phyloP scores from a whole-genome alignment of 2,329 filamentous ascomycete species.

The Colletotrichum filicis region DNA sequence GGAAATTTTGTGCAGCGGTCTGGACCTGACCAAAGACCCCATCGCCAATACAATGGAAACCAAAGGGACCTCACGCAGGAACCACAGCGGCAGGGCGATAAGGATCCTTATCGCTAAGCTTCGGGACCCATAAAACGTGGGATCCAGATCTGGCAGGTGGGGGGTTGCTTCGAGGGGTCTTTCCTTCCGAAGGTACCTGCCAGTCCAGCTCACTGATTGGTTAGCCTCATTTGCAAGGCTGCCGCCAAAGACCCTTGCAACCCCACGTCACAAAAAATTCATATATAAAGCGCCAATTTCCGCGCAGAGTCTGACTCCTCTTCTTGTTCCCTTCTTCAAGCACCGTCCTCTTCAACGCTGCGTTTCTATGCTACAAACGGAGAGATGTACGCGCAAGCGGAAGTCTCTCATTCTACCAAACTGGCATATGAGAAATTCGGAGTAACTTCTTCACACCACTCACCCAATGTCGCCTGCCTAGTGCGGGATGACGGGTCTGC shows the following conservation, averaged over 20 bases:
- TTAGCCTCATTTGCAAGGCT: constrained; percentile 35
- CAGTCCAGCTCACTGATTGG: constrained; percentile 21
- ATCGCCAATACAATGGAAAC: constrained; percentile 21
- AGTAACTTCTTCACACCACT: constrained; percentile 81
- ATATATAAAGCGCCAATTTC: constrained; percentile 22
- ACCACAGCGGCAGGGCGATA: constrained; percentile 8
- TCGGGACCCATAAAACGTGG: not conserved
- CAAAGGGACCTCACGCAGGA: not conserved
- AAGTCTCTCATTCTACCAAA: constrained; percentile 40
- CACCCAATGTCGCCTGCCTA: constrained; percentile 55
- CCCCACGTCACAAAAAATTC: constrained; percentile 23
- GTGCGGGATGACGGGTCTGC: constrained; percentile 68
- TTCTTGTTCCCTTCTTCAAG: constrained; percentile 59
- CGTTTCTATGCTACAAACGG: constrained; percentile 94
- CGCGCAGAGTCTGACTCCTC: not conserved
- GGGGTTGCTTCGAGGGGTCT: constrained; percentile 16
- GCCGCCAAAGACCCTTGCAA: constrained; percentile 24
- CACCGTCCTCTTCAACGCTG: constrained; percentile 90
- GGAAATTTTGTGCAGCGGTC: constrained; percentile 33
- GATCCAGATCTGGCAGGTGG: constrained; percentile 31
- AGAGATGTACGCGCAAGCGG: constrained; percentile 53
- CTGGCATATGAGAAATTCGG: constrained; percentile 97
- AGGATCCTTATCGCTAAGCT: constrained; percentile 22
- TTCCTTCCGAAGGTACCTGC: not conserved
- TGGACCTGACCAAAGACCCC: constrained; percentile 26